Evolutionary conservation across 192 early-diverging fungal genomes (phyloP).

Genomic region (Thoreauomyces humboldtii): DNA sequence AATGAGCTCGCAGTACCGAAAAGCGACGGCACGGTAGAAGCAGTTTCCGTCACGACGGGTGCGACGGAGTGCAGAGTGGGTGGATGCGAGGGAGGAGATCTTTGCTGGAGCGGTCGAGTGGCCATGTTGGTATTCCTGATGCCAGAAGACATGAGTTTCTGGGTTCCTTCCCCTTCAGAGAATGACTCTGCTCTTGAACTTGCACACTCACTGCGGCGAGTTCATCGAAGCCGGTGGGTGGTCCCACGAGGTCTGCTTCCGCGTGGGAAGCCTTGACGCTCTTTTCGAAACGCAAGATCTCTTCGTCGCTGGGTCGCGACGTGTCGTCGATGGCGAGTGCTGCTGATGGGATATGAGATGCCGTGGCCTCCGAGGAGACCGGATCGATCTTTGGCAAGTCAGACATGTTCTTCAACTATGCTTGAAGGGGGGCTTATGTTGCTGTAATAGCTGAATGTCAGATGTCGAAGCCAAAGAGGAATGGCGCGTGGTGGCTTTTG

Average conservation of each 20-base stretch:
- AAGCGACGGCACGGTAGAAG: conserved; percentile 56
- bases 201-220: conserved; percentile 28
- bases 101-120: background rate
- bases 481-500: too few relatives aligned
- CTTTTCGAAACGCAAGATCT: conserved; percentile 47
- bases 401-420: too few relatives aligned
- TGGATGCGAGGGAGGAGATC: background rate
- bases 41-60: conserved; percentile 49
- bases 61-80: conserved; percentile 7
- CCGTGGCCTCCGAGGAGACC: too few relatives aligned
- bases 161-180: background rate
- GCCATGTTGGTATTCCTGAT: background rate
- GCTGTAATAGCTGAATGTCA: too few relatives aligned
- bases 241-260: conserved; percentile 36
- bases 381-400: too few relatives aligned
- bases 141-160: background rate
- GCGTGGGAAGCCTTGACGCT: conserved; percentile 34
- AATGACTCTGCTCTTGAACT: conserved; percentile 21
- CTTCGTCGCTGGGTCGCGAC: conserved; percentile 46
- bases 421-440: too few relatives aligned
- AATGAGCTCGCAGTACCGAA: conserved; percentile 43
- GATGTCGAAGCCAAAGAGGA: too few relatives aligned
- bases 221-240: conserved; percentile 25
- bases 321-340: background rate
- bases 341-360: background rate